Conservation (phyloP, 257 asterid genomes). For the Solanum bulbocastanum region DNA sequence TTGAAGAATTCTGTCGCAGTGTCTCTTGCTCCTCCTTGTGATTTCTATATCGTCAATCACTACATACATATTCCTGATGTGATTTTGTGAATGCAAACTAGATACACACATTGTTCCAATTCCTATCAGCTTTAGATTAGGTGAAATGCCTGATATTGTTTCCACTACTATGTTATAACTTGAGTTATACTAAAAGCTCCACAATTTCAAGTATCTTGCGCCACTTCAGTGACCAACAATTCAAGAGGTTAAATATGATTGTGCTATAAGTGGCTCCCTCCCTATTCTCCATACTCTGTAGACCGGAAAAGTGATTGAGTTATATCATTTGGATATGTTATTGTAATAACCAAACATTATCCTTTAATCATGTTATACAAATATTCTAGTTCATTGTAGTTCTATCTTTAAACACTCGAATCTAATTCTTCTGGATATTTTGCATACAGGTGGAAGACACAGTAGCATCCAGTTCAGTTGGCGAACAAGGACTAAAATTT, state of each 20-base stretch:
- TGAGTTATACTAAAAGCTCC: not conserved
- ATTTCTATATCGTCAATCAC: not conserved
- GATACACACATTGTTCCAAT: not conserved
- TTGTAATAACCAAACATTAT: not conserved
- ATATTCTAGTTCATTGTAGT: not conserved
- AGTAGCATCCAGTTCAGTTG: constrained; percentile 47
- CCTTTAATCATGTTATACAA: not conserved
- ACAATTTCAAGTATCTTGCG: not conserved
- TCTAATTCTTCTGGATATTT: constrained; percentile 7
- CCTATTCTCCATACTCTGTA: no score
- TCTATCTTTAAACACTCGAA: not conserved
- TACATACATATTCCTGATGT: not conserved
- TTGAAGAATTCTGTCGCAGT: not conserved
- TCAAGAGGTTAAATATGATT: not conserved
- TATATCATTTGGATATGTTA: not conserved
- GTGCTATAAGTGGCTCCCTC: not conserved
- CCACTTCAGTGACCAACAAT: not conserved
- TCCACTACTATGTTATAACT: not conserved
- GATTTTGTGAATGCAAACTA: not conserved
- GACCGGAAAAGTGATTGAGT: not conserved
- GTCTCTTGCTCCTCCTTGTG: not conserved
- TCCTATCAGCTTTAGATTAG: not conserved
- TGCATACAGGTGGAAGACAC: constrained; percentile 40
- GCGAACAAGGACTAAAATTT: constrained; percentile 52
- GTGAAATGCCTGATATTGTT: not conserved